Evolutionary conservation across 129 eudicot genomes (phyloP).

Genomic region (Pittosporum tobira): DNA sequence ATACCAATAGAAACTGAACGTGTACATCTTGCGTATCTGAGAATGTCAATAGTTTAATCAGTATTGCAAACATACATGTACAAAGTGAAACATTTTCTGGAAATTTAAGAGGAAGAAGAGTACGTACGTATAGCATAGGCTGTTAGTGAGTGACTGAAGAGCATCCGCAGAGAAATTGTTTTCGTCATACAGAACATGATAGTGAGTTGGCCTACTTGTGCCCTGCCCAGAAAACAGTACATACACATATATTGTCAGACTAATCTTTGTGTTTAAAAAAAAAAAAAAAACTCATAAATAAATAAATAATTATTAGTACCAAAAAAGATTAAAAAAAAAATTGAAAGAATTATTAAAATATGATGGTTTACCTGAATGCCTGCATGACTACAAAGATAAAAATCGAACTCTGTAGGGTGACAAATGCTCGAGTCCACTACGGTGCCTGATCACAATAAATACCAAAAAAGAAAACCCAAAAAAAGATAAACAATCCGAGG

Average conservation of each 20-base stretch:
- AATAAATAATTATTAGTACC: too few species aligned
- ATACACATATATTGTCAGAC: background rate
- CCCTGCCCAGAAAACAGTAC: constrained; percentile 38
- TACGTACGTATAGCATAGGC: constrained; percentile 62
- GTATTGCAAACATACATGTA: too few species aligned
- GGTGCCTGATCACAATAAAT: constrained; percentile 40
- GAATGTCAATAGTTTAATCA: too few species aligned
- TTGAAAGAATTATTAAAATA: too few species aligned
- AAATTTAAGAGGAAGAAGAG: background rate
- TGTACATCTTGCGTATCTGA: constrained; percentile 80
- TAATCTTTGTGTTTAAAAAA: too few species aligned
- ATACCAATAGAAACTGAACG: constrained; percentile 80
- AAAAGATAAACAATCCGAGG: background rate
- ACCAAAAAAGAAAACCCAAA: background rate
- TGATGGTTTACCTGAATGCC: constrained; percentile 62
- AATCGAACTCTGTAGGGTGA: constrained; percentile 73
- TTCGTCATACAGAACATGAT: constrained; percentile 79
- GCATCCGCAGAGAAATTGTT: constrained; percentile 62
- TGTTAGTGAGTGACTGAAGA: constrained; percentile 54
- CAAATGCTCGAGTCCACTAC: constrained; percentile 67
- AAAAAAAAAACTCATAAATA: too few species aligned
- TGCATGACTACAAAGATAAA: constrained; percentile 78
- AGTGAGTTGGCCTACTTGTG: constrained; percentile 79
- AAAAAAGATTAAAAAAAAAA: too few species aligned
- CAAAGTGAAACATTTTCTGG: too few species aligned